These are phyloP conservation scores for Pleurozium schreberi DNA, from an alignment of 225 moss, liverwort and hornwort genomes.

Conservation along the genomic window DNA sequence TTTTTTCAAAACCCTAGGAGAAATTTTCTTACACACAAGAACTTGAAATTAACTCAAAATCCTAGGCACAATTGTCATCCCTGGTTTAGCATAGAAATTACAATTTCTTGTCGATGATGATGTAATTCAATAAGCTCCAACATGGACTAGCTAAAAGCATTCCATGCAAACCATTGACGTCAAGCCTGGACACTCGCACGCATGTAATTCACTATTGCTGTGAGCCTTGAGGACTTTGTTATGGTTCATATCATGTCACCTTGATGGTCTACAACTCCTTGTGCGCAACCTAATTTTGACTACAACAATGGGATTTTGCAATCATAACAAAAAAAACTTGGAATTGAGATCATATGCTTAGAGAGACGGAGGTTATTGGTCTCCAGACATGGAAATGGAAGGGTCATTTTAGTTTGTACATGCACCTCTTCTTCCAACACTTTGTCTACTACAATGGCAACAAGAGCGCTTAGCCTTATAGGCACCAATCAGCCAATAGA, in stretches of 20 bases:
- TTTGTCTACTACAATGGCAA: background rate
- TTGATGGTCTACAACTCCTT: background rate
- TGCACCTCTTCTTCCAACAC: conserved; percentile 1
- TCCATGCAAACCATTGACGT: background rate
- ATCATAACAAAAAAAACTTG: background rate
- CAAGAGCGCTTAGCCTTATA: background rate
- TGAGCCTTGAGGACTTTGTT: background rate
- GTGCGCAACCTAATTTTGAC: background rate
- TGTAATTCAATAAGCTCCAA: background rate
- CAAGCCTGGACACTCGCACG: background rate
- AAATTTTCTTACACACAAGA: background rate
- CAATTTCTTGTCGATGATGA: background rate
- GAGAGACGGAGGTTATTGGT: background rate
- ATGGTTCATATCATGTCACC: background rate
- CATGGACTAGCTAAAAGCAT: background rate
- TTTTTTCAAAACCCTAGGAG: background rate
- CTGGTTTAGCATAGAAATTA: background rate
- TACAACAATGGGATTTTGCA: background rate
- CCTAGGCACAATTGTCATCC: background rate
- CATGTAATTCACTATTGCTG: background rate
- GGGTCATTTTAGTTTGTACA: background rate
- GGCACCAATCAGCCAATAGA: background rate
- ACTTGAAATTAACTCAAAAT: background rate
- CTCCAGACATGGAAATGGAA: background rate
- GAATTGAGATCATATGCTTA: background rate